Evolutionary conservation across 352 stramenopile genomes (phyloP).

Genomic region (Phytophthora kernoviae): DNA sequence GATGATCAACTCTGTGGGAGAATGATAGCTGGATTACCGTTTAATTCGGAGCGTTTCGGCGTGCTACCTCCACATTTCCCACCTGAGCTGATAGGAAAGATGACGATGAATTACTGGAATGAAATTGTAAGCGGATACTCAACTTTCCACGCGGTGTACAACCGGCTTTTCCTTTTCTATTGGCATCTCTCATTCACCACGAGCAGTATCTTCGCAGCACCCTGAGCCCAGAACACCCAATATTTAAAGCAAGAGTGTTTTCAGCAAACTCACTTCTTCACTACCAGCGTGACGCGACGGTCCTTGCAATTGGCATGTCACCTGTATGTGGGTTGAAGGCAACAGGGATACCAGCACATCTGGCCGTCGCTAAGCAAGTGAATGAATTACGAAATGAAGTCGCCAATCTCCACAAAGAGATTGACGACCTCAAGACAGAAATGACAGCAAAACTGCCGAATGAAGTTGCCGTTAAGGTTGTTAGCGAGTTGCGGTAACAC

Average conservation of each 20-base stretch:
- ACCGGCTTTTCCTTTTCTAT: background rate
- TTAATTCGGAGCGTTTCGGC: background rate
- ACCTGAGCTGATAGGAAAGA: background rate
- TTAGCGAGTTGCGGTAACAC: slow-evolving; percentile 8
- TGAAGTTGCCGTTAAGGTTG: slow-evolving; percentile 5
- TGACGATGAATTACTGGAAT: background rate
- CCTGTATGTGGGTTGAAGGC: slow-evolving; percentile 9
- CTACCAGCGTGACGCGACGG: background rate
- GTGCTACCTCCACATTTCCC: background rate
- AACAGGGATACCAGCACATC: slow-evolving; percentile 14
- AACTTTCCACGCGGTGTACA: background rate
- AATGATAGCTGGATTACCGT: background rate
- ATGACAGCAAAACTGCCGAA: background rate
- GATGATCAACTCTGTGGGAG: background rate
- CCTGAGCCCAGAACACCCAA: background rate
- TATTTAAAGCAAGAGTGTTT: slow-evolving; percentile 5
- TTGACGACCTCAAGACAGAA: background rate
- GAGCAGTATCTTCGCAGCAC: background rate
- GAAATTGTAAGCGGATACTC: background rate
- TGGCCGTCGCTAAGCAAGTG: slow-evolving; percentile 9
- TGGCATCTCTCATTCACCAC: background rate
- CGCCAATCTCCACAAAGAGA: background rate
- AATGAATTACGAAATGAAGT: slow-evolving; percentile 3
- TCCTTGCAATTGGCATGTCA: background rate
- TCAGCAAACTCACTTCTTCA: slow-evolving; percentile 5